Evolutionary conservation across 169 alveolate species (phyloP).

Genomic region (Babesia microti): DNA sequence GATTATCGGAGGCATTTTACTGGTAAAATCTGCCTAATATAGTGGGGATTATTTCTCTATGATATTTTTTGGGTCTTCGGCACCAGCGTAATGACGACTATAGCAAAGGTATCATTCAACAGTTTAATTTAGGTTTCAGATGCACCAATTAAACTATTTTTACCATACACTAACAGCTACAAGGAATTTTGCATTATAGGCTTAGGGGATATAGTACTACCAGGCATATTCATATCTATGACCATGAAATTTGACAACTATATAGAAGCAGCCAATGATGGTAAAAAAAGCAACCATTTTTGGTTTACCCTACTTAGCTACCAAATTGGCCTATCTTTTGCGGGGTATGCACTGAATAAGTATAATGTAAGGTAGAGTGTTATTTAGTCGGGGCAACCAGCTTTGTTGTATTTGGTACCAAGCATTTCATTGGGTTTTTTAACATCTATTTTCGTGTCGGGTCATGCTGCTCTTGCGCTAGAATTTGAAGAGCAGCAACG

Average conservation of each 20-base stretch:
- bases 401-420: slow-evolving; percentile 81
- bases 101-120: slow-evolving; percentile 59
- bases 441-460: too few relatives aligned
- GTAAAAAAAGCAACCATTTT: too few relatives aligned
- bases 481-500: too few relatives aligned
- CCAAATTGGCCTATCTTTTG: too few relatives aligned
- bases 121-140: slow-evolving; percentile 47
- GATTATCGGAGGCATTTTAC: slow-evolving; percentile 65
- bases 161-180: slow-evolving; percentile 66
- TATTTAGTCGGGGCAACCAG: slow-evolving; percentile 90
- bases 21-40: too few relatives aligned
- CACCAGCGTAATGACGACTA: slow-evolving; percentile 87
- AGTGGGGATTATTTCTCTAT: slow-evolving; percentile 76
- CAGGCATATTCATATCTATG: slow-evolving; percentile 83
- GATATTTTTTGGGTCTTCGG: slow-evolving; percentile 91
- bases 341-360: too few relatives aligned
- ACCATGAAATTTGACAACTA: slow-evolving; percentile 75
- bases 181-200: slow-evolving; percentile 77
- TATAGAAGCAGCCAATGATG: slow-evolving; percentile 13
- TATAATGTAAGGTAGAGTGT: too few relatives aligned
- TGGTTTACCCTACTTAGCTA: too few relatives aligned
- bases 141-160: slow-evolving; percentile 82
- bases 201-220: slow-evolving; percentile 86
- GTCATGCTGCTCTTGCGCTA: too few relatives aligned
- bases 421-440: too few relatives aligned